These are phyloP conservation scores for Eurotiales sp. DNA, from an alignment of 2,329 filamentous ascomycete species.

Conservation along the genomic window DNA sequence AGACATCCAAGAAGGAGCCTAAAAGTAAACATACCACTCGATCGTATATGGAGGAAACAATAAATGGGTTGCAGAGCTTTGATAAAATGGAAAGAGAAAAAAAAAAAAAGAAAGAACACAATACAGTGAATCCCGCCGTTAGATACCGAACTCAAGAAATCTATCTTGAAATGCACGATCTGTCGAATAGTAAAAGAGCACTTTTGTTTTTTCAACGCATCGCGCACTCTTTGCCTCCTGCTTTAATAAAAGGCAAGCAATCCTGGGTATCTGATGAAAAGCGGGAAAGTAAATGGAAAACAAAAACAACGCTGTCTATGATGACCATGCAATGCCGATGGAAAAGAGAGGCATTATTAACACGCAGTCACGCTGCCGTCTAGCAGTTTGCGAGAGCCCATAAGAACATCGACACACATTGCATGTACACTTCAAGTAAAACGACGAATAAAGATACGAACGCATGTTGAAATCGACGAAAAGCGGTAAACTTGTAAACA, in stretches of 20 bases:
- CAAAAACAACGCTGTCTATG: slow-evolving; percentile 52
- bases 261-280: slow-evolving; percentile 46
- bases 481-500: slow-evolving; percentile 20
- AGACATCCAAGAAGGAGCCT: slow-evolving; percentile 13
- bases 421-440: slow-evolving; percentile 36
- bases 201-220: slow-evolving; percentile 31
- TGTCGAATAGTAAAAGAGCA: slow-evolving; percentile 30
- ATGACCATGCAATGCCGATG: slow-evolving; percentile 44
- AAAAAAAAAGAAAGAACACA: slow-evolving; percentile 18
- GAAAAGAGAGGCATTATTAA: slow-evolving; percentile 26
- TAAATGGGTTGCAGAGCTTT: slow-evolving; percentile 13
- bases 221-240: slow-evolving; percentile 36
- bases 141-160: slow-evolving; percentile 40
- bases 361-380: slow-evolving; percentile 21
- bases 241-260: slow-evolving; percentile 38
- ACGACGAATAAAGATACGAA: slow-evolving; percentile 25
- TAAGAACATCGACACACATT: slow-evolving; percentile 33
- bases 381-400: slow-evolving; percentile 25
- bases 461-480: slow-evolving; percentile 19
- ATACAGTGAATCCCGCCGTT: slow-evolving; percentile 27
- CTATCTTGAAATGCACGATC: slow-evolving; percentile 38
- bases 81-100: slow-evolving; percentile 16
- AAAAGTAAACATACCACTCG: slow-evolving; percentile 3
- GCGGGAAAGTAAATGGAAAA: slow-evolving; percentile 36
- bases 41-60: slow-evolving; percentile 11